Evolutionary conservation across 1,139 yeast genomes (phyloP).

Genomic region (Zygoascus meyerae): DNA sequence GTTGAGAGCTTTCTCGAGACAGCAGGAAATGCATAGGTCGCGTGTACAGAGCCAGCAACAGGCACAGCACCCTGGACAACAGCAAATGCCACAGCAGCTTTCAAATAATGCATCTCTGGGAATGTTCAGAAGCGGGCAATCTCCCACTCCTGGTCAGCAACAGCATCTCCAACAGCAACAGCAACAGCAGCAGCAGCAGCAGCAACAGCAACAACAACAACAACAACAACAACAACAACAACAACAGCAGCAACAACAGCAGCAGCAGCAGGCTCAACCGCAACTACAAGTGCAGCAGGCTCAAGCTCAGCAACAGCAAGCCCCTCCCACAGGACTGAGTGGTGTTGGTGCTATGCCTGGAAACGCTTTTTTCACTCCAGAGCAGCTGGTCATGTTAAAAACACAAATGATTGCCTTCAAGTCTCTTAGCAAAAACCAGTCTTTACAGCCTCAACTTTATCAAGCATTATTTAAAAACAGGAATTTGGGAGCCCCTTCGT

Average conservation of each 20-base stretch:
- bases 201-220: constrained; percentile 20
- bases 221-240: constrained; percentile 13
- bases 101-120: background rate
- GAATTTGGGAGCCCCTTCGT: background rate
- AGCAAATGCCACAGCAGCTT: constrained; percentile 19
- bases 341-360: background rate
- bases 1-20: constrained; percentile 29
- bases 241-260: constrained; percentile 12
- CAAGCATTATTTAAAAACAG: constrained; percentile 32
- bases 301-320: constrained; percentile 13
- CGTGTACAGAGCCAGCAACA: constrained; percentile 47
- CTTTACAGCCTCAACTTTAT: constrained; percentile 48
- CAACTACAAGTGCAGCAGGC: constrained; percentile 8
- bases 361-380: constrained; percentile 28
- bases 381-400: constrained; percentile 50
- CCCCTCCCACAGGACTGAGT: constrained; percentile 19
- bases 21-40: constrained; percentile 33
- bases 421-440: constrained; percentile 63
- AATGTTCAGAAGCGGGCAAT: background rate
- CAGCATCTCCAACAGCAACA: background rate
- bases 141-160: background rate
- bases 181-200: constrained; percentile 1
- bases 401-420: constrained; percentile 73
- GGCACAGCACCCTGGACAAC: constrained; percentile 17
- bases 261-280: constrained; percentile 9